These are phyloP conservation scores for Pseudonectria buxi DNA, from an alignment of 2,329 filamentous ascomycete genomes.

Conservation along the genomic window DNA sequence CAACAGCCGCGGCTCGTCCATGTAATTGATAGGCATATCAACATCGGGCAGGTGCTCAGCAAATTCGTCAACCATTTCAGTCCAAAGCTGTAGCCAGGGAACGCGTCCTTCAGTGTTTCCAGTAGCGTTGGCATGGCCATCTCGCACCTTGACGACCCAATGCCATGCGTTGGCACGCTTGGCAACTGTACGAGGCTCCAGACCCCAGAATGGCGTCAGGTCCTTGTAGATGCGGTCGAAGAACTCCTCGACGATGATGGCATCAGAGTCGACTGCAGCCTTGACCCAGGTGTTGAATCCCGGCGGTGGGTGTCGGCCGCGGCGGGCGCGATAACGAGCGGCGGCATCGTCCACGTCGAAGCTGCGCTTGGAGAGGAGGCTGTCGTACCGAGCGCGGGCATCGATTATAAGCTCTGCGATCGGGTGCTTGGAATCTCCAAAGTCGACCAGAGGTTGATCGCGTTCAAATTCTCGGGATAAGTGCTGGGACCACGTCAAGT, in stretches of 20 bases:
- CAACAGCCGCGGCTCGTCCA: conserved; percentile 58
- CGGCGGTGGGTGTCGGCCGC: conserved; percentile 56
- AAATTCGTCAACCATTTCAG: conserved; percentile 43
- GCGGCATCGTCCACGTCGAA: conserved; percentile 45
- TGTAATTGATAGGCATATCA: conserved; percentile 59
- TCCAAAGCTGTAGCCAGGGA: conserved; percentile 42
- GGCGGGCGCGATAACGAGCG: conserved; percentile 45
- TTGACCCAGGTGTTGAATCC: conserved; percentile 56
- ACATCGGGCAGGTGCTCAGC: conserved; percentile 53
- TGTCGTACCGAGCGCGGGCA: conserved; percentile 37
- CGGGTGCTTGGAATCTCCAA: conserved; percentile 33
- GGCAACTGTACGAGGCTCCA: conserved; percentile 36
- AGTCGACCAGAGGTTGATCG: conserved; percentile 12
- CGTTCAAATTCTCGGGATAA: conserved; percentile 19
- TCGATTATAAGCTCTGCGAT: conserved; percentile 43
- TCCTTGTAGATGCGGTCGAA: conserved; percentile 61
- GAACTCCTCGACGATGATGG: conserved; percentile 56
- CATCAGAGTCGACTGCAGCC: conserved; percentile 44
- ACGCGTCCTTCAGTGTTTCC: conserved; percentile 36
- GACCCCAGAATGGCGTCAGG: conserved; percentile 53
- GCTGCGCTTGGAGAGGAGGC: conserved; percentile 38
- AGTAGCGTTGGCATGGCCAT: conserved; percentile 32
- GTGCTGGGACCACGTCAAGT: conserved; percentile 24
- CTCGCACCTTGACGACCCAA: conserved; percentile 41
- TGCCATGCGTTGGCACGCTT: conserved; percentile 36